A percentile compares a stretch with the other conserved stretches of the same genome.
Conservation (phyloP, 192 early-diverging fungal species). For the Thamnidium elegans region DNA sequence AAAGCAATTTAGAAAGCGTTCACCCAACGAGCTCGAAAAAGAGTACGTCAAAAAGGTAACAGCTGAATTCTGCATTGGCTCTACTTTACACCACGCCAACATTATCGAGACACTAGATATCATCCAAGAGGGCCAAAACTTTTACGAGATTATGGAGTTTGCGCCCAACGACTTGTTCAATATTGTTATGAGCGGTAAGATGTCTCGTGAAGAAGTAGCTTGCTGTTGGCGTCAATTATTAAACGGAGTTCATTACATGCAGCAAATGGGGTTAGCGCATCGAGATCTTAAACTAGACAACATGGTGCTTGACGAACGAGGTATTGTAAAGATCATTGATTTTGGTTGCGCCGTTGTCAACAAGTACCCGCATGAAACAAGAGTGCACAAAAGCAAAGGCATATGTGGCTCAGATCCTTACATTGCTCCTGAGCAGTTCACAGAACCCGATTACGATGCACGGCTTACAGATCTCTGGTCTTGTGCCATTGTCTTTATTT, state of each 20-base stretch:
- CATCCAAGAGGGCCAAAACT: constrained; percentile 61
- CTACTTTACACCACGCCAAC: constrained; percentile 75
- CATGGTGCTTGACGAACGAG: constrained; percentile 68
- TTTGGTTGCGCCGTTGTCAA: constrained; percentile 88
- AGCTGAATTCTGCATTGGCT: constrained; percentile 83
- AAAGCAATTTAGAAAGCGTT: constrained; percentile 77
- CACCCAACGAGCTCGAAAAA: constrained; percentile 62
- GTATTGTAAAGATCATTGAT: constrained; percentile 84
- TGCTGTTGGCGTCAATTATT: constrained; percentile 85
- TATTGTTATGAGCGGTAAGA: constrained; percentile 71
- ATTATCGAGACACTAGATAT: constrained; percentile 80
- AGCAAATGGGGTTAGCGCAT: constrained; percentile 77
- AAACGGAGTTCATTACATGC: constrained; percentile 72
- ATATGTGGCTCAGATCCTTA: constrained; percentile 92
- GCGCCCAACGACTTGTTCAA: constrained; percentile 89
- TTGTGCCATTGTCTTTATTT: constrained; percentile 84
- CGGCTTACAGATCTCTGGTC: constrained; percentile 89
- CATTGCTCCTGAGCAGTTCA: constrained; percentile 90
- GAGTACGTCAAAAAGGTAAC: constrained; percentile 83
- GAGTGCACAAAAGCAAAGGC: constrained; percentile 49
- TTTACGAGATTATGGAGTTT: constrained; percentile 90
- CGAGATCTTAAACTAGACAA: constrained; percentile 87
- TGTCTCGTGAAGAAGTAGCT: constrained; percentile 75
- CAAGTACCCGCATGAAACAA: constrained; percentile 75
- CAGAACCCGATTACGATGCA: constrained; percentile 73